Evolutionary conservation across 139 green algal species (phyloP).

Genomic region (Coccomyxa sp.): DNA sequence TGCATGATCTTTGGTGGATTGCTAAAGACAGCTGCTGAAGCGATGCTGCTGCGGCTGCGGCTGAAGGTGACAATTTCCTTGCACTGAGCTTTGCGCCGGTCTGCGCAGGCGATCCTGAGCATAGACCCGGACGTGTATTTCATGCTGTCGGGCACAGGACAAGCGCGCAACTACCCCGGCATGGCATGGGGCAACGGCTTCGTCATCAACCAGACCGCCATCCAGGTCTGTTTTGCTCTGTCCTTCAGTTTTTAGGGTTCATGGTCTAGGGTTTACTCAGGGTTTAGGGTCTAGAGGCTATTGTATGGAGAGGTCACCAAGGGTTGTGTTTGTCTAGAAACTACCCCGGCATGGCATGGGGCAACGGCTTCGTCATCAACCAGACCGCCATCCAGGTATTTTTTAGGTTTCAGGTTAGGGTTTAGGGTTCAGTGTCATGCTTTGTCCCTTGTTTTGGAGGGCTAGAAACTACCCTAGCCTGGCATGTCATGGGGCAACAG

Average conservation of each 20-base stretch:
- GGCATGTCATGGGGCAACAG: background rate
- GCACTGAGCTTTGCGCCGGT: background rate
- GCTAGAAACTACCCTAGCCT: too few species aligned
- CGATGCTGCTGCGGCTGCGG: background rate
- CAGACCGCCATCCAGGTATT: background rate
- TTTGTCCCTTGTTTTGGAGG: too few species aligned
- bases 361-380: slow-evolving; percentile 4
- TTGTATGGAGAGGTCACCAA: too few species aligned
- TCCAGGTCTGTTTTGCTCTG: background rate
- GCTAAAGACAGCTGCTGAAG: background rate
- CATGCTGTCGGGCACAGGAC: background rate
- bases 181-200: slow-evolving; percentile 6
- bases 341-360: background rate
- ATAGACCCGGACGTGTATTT: background rate
- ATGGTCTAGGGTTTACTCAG: too few species aligned
- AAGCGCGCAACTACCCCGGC: background rate
- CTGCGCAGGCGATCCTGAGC: background rate
- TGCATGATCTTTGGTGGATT: background rate
- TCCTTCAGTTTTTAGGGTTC: too few species aligned
- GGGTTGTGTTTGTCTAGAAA: too few species aligned
- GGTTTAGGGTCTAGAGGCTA: too few species aligned
- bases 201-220: background rate
- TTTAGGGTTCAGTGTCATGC: too few species aligned
- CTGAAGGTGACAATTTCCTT: background rate
- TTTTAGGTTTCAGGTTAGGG: too few species aligned